Percentiles rank a stretch among this genome's conserved stretches.
Conservation (phyloP, 2,329 filamentous ascomycete genomes). For the Claviceps paspali region DNA sequence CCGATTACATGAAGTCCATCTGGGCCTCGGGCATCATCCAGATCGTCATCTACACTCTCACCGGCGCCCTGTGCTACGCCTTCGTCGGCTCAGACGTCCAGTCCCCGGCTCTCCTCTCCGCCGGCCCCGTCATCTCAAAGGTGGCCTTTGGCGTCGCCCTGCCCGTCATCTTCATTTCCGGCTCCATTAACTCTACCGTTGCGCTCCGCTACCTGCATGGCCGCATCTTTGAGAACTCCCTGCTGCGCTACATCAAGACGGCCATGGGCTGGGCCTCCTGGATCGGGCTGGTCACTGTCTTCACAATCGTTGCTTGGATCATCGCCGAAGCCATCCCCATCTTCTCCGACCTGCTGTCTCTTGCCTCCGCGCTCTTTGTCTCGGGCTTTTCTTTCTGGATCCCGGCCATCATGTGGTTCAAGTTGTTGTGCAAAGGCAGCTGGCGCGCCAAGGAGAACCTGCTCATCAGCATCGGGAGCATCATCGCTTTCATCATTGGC, state of each 20-base stretch:
- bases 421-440: constrained; percentile 17
- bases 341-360: constrained; percentile 49
- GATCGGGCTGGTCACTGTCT: constrained; percentile 37
- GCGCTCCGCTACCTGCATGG: constrained; percentile 30
- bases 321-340: constrained; percentile 59
- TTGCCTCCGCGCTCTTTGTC: constrained; percentile 32
- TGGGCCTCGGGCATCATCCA: constrained; percentile 45
- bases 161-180: constrained; percentile 60
- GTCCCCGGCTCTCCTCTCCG: constrained; percentile 54
- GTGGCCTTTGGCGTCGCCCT: constrained; percentile 55
- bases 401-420: constrained; percentile 26
- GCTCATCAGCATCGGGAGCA: constrained; percentile 9
- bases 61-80: constrained; percentile 52
- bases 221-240: constrained; percentile 25
- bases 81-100: constrained; percentile 49
- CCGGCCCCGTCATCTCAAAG: constrained; percentile 42
- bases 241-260: constrained; percentile 32
- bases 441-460: constrained; percentile 14
- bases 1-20: constrained; percentile 38
- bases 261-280: constrained; percentile 35
- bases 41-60: constrained; percentile 50
- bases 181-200: constrained; percentile 48
- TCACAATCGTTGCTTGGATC: constrained; percentile 52
- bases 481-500: constrained; percentile 12
- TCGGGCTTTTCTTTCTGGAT: constrained; percentile 23